Evolutionary conservation across 225 moss, liverwort and hornwort genomes (phyloP).

Genomic region (Physcomitrium patens): DNA sequence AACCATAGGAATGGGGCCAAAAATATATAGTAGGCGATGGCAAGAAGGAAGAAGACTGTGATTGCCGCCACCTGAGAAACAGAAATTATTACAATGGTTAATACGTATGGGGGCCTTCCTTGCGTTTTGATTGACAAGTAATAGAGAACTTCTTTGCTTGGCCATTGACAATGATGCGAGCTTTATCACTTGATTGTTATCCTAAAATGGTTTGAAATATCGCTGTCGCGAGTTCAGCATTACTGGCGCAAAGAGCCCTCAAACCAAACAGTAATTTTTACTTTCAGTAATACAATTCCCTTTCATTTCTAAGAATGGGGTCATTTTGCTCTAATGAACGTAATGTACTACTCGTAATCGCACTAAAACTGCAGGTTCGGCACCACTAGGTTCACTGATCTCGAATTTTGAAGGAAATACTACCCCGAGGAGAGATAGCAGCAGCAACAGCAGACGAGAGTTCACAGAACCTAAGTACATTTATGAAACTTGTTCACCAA

Average conservation of each 20-base stretch:
- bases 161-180: slow-evolving; percentile 20
- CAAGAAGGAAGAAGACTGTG: slow-evolving; percentile 92
- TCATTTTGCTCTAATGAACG: background rate
- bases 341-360: background rate
- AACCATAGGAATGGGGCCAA: slow-evolving; percentile 90
- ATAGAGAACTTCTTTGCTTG: slow-evolving; percentile 8
- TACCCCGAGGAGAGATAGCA: slow-evolving; percentile 9
- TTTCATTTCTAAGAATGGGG: background rate
- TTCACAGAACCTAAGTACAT: slow-evolving; percentile 7
- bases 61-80: slow-evolving; percentile 90
- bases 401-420: background rate
- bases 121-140: background rate
- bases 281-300: background rate
- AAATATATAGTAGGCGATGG: slow-evolving; percentile 83
- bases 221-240: slow-evolving; percentile 1
- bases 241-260: slow-evolving; percentile 5
- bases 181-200: slow-evolving; percentile 4
- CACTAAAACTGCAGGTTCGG: slow-evolving; percentile 2
- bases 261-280: background rate
- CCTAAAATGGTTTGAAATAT: background rate
- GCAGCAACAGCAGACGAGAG: slow-evolving; percentile 15
- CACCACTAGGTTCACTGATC: background rate
- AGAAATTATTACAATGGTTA: background rate
- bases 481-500: slow-evolving; percentile 10
- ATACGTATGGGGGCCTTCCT: background rate